Conservation (phyloP, 441 rosid genomes). For the Mallotus repandus region DNA sequence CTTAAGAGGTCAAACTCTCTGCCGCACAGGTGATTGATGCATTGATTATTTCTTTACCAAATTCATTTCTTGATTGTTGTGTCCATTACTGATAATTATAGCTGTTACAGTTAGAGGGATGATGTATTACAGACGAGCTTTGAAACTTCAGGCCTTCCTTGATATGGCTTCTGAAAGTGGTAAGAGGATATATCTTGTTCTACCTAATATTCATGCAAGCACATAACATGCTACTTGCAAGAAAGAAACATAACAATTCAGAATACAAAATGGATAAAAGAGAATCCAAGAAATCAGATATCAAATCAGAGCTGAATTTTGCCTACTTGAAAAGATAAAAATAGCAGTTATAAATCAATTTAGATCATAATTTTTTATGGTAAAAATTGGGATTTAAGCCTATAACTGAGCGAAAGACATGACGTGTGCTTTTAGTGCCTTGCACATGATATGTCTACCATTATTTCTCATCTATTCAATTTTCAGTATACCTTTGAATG, state of each 20-base stretch:
- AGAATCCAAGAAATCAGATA: too few relatives aligned
- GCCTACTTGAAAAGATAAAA: too few relatives aligned
- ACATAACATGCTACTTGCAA: too few relatives aligned
- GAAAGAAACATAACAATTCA: too few relatives aligned
- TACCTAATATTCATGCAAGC: neutral
- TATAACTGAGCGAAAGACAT: neutral
- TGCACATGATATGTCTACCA: conserved; percentile 6
- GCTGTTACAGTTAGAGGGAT: conserved; percentile 84
- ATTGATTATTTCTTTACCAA: conserved; percentile 13
- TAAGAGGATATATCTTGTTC: conserved; percentile 30
- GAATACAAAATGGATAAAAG: too few relatives aligned
- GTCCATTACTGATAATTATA: conserved; percentile 22
- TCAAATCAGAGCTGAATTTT: too few relatives aligned
- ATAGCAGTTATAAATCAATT: too few relatives aligned
- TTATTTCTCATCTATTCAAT: conserved; percentile 11
- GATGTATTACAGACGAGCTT: conserved; percentile 98
- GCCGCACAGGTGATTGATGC: conserved; percentile 76
- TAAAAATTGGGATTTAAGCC: too few relatives aligned
- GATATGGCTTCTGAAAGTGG: conserved; percentile 94
- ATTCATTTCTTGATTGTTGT: conserved; percentile 15
- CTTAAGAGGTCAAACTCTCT: conserved; percentile 94
- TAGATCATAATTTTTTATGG: too few relatives aligned
- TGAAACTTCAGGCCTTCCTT: conserved; percentile 98
- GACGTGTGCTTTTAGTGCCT: conserved; percentile 3
- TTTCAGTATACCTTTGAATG: neutral